Evolutionary conservation across 169 alveolate species (phyloP).

Genomic region (Cystoisospora suis): DNA sequence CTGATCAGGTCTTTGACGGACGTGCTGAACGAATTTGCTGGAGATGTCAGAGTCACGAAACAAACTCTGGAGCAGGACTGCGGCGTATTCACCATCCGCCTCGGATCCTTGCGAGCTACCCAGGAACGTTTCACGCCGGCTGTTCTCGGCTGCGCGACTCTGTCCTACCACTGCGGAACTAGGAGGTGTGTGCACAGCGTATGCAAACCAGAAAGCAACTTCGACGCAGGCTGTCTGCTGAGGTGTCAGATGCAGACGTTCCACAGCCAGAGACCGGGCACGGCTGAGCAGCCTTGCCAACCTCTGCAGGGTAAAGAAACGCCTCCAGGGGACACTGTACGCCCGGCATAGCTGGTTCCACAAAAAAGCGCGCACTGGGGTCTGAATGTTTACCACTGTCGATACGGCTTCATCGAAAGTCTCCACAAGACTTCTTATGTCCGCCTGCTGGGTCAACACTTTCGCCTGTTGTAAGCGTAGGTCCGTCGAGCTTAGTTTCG

Average conservation of each 20-base stretch:
- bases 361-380: not conserved
- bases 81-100: no score
- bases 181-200: not conserved
- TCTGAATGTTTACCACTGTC: not conserved
- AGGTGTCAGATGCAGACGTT: not conserved
- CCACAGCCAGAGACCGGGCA: not conserved
- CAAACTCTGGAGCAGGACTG: no score
- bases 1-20: not conserved
- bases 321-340: constrained; percentile 21
- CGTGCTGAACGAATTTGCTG: not conserved
- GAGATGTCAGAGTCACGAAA: not conserved
- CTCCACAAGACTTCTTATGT: not conserved
- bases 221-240: not conserved
- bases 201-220: not conserved
- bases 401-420: not conserved
- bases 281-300: not conserved
- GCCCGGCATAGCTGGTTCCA: not conserved
- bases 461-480: not conserved
- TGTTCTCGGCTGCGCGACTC: no score
- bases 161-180: not conserved
- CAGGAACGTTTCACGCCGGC: no score
- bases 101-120: no score
- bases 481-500: not conserved
- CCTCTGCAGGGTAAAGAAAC: not conserved
- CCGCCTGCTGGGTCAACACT: not conserved